Percentiles rank a stretch among this genome's conserved stretches.
These are phyloP conservation scores for Shiraia bambusicola DNA, from an alignment of 2,329 filamentous ascomycete genomes.

Conservation along the genomic window DNA sequence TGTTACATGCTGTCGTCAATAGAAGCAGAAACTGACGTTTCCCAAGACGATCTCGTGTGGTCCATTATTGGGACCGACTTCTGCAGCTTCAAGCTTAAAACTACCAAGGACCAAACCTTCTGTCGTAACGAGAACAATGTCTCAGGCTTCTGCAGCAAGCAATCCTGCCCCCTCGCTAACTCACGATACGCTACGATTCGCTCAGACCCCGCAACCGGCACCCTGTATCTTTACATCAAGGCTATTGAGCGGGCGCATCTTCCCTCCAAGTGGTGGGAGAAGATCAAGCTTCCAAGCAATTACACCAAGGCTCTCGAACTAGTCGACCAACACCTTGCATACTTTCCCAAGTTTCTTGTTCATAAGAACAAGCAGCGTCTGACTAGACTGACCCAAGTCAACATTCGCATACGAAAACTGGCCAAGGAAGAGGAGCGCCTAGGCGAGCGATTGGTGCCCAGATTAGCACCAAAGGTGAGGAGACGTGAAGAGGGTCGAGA, in stretches of 20 bases:
- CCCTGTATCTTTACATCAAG: conserved; percentile 95
- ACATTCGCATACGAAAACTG: conserved; percentile 72
- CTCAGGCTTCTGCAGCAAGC: conserved; percentile 31
- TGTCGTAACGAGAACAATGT: conserved; percentile 82
- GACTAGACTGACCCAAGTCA: conserved; percentile 88
- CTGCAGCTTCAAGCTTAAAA: conserved; percentile 92
- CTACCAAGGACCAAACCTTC: conserved; percentile 68
- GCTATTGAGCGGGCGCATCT: conserved; percentile 68
- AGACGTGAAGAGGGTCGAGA: conserved; percentile 52
- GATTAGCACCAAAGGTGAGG: conserved; percentile 84
- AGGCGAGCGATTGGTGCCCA: conserved; percentile 84
- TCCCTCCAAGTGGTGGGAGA: conserved; percentile 92
- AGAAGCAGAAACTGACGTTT: conserved; percentile 3
- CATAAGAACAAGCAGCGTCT: conserved; percentile 97
- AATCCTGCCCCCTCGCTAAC: conserved; percentile 89
- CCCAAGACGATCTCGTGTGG: conserved; percentile 88
- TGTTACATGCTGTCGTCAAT: not conserved
- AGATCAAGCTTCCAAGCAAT: conserved; percentile 84
- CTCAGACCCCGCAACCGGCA: conserved; percentile 74
- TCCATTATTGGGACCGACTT: conserved; percentile 94
- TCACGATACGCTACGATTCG: conserved; percentile 90
- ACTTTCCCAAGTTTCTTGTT: conserved; percentile 90
- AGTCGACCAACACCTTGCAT: conserved; percentile 63
- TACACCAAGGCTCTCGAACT: conserved; percentile 87
- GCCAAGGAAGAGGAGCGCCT: conserved; percentile 86